These are phyloP conservation scores for Saccharomycopsis sp. DNA, from an alignment of 805 yeast species.

Conservation along the genomic window DNA sequence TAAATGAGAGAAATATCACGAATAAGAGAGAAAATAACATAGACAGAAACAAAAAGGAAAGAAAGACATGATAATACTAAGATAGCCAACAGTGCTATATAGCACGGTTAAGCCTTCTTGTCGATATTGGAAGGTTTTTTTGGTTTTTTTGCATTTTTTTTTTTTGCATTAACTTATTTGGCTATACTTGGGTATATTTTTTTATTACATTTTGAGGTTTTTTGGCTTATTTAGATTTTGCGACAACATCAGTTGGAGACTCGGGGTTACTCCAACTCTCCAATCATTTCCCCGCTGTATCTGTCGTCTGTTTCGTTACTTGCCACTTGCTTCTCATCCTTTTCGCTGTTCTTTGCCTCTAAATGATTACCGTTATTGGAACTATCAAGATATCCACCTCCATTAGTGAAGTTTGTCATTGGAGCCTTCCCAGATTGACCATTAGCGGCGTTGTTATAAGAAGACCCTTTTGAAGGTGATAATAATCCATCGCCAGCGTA, in stretches of 20 bases:
- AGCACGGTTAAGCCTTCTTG: too few relatives aligned
- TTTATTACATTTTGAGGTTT: neutral
- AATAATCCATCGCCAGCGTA: neutral
- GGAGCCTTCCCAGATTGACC: neutral
- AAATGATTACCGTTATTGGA: conserved; percentile 4
- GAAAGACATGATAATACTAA: neutral
- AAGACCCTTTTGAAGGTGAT: neutral
- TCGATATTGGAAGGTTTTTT: neutral
- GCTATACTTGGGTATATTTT: neutral
- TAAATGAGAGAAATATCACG: neutral
- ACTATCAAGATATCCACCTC: conserved; percentile 10
- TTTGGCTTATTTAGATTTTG: neutral
- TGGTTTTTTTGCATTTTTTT: neutral
- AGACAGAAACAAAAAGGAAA: neutral
- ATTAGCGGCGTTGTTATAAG: neutral
- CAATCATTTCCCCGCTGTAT: neutral
- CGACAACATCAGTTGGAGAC: neutral
- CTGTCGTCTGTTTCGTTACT: neutral
- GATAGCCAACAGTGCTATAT: too few relatives aligned
- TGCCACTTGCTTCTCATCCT: neutral
- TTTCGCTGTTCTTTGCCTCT: neutral
- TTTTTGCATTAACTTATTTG: neutral
- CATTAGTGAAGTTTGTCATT: conserved; percentile 1
- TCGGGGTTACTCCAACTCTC: neutral
- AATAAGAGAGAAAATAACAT: neutral